Base-by-base conservation (phyloP, 805 yeast species). In the Monosporozyma solicola region DNA sequence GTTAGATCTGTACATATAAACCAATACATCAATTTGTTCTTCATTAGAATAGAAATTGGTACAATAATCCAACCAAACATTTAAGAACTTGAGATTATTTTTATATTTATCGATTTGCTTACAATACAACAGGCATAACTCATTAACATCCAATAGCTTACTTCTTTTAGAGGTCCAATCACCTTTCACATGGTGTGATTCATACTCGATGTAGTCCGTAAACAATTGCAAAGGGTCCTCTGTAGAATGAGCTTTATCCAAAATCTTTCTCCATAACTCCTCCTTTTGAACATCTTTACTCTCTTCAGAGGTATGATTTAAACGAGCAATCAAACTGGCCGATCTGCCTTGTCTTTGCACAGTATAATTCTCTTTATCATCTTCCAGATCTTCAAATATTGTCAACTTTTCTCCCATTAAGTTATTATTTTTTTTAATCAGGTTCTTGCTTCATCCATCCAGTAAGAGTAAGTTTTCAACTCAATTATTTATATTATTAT, bases 171-270 rank as follows among this genome's bases (percentile, higher is more conserved):
- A 74, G 35, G 75, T 73, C 0, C 77, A 81, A 2, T 80, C 95
- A 41, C 82, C 80, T 0, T 91, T 87, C 61, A 69, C 83, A 57
- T 70, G 77, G 33, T 75, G 74, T 52, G 77, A 80, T 10, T 80
- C 78, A 95, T 96, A 89, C 16, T 74, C 66, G 13, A 90, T 73
- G 59, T 87, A 90, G 16, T 83, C 83, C 20, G 87, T 57, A 66
- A 77, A 88, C 1, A 82, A 79, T 55, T 84, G 87, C 20, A 90
- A 64, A 0, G 97, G 96, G 65, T 90, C 96, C 68, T 89, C 96
- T 35, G 80, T 65, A 16, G 81, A 87, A 1, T 78, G 83, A 8
- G 80, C 57, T 1, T 72, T 70, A 5, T 62, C 62, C 5, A 52
- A 33, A 44, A 52, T 57, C 43, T 61, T 54, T 35, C 63, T 65